Conservation (phyloP, 2,329 filamentous ascomycete species). For the Allantophomopsis lycopodina region DNA sequence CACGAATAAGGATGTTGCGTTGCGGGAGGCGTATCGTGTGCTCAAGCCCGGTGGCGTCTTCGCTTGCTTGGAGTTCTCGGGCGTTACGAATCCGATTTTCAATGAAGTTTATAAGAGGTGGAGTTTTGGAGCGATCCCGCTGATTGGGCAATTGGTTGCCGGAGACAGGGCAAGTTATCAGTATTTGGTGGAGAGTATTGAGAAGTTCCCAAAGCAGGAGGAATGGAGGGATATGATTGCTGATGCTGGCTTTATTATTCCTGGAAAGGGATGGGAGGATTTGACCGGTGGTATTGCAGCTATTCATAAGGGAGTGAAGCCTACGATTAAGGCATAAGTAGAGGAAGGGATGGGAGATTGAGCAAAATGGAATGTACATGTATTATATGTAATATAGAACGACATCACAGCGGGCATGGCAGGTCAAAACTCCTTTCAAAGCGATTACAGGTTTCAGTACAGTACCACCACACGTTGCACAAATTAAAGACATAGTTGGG, state of each 20-base stretch:
- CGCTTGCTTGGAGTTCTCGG: conserved; percentile 88
- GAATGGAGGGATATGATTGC: conserved; percentile 75
- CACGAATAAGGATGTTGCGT: conserved; percentile 72
- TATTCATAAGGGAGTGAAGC: conserved; percentile 95
- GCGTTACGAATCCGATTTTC: conserved; percentile 61
- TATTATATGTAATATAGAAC: too few species aligned
- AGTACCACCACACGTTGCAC: too few species aligned
- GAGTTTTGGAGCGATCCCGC: conserved; percentile 86
- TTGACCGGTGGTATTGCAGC: conserved; percentile 86
- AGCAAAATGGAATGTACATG: too few species aligned
- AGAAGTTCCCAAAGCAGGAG: conserved; percentile 76
- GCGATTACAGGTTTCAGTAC: too few species aligned
- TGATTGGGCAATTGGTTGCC: conserved; percentile 91
- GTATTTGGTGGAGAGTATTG: conserved; percentile 97
- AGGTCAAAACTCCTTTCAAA: too few species aligned
- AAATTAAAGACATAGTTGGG: too few species aligned
- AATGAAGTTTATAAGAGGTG: conserved; percentile 86
- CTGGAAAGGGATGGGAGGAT: conserved; percentile 76
- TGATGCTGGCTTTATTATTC: conserved; percentile 74
- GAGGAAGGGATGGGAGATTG: neutral
- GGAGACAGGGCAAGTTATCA: conserved; percentile 94
- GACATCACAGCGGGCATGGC: too few species aligned
- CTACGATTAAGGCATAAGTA: conserved; percentile 15
- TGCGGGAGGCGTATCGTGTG: conserved; percentile 75
- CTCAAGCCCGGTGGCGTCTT: conserved; percentile 92